phyloP scores from a whole-genome alignment of 1,284 basidiomycete species.

The Puccinia sorghi region DNA sequence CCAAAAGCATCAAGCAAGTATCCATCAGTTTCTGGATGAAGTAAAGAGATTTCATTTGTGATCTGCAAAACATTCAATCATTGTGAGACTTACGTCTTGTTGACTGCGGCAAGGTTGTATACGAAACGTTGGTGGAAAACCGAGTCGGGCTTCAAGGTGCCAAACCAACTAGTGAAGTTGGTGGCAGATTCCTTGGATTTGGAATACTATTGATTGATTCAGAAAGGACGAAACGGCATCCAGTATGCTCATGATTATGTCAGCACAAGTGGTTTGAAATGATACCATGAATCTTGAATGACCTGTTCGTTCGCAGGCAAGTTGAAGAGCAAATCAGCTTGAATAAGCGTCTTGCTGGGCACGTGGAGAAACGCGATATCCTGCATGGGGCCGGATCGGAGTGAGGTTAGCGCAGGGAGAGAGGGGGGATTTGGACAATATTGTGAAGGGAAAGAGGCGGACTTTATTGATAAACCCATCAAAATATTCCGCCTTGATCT shows the following conservation, averaged over 20 bases:
- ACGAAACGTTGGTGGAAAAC: constrained; percentile 66
- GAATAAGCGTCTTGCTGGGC: constrained; percentile 73
- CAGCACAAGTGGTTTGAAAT: too few species aligned
- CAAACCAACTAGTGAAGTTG: constrained; percentile 62
- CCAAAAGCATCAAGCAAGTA: constrained; percentile 13
- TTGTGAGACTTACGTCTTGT: constrained; percentile 65
- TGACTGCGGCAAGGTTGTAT: constrained; percentile 62
- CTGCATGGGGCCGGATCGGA: constrained; percentile 57
- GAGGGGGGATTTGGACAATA: not conserved
- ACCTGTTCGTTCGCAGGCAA: constrained; percentile 83
- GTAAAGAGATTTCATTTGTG: not conserved
- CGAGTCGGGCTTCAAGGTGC: constrained; percentile 65
- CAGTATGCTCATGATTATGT: too few species aligned
- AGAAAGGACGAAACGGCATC: not conserved
- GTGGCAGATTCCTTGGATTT: constrained; percentile 63
- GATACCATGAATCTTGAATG: not conserved
- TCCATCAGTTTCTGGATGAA: constrained; percentile 5
- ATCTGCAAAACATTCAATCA: not conserved
- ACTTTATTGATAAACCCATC: constrained; percentile 52
- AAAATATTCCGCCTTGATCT: constrained; percentile 53
- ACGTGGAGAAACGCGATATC: constrained; percentile 86
- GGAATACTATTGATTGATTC: constrained; percentile 56
- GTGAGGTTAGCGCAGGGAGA: not conserved
- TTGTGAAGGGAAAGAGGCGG: constrained; percentile 31
- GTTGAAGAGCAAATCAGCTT: constrained; percentile 89